Base-by-base conservation (phyloP, 2,329 filamentous ascomycete species). In the Dactylonectria estremocensis region DNA sequence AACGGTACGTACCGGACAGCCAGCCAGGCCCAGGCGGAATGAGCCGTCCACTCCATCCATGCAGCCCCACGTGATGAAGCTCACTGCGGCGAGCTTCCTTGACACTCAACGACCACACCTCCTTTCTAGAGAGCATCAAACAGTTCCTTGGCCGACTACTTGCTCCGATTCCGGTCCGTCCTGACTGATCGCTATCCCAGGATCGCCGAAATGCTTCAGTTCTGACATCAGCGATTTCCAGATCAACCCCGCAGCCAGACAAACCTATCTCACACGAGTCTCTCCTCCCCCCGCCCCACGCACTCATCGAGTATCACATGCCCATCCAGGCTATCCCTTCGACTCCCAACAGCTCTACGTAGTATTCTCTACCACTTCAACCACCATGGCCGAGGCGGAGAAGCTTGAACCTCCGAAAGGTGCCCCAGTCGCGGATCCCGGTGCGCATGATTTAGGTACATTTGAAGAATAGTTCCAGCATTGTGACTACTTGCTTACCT, bases 361-460 rank as follows among this genome's bases (percentile, higher is more conserved):
- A 69, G 49, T 58, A 68, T 60, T 52, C 52, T 49, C 48, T 33
- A 56, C 46, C 55, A 50, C 49, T 28, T 59, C 31, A 24, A 53
- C 45, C 67, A 61, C 20, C 43, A 82, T 82, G 80, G 49, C 77
- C 37, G 74, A 76, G 52, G 59, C 74, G 28, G 75, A 77, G 59
- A 77, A 72, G 52, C 76, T 81, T 40, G 77, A 80, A 55, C 77
- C 77, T 65, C 79, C 79, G 20, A 74, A 73, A 49, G 77, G 79
- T 46, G 69, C 69, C 61, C 76, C 75, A 31, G 68, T 82, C 35
- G 81, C 84, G 49, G 89, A 91, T 72, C 84, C 89, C 55, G 89
- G 89, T 72, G 89, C 89, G 49, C 89, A 86, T 77, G 88, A 91
- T 64, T 81, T 90, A 68, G 86, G 89, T 91, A 77, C 37, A 72